A percentile compares a stretch with the other conserved stretches of the same genome.
Conservation (phyloP, 148 eudicot species). For the Diospyros lotus region DNA sequence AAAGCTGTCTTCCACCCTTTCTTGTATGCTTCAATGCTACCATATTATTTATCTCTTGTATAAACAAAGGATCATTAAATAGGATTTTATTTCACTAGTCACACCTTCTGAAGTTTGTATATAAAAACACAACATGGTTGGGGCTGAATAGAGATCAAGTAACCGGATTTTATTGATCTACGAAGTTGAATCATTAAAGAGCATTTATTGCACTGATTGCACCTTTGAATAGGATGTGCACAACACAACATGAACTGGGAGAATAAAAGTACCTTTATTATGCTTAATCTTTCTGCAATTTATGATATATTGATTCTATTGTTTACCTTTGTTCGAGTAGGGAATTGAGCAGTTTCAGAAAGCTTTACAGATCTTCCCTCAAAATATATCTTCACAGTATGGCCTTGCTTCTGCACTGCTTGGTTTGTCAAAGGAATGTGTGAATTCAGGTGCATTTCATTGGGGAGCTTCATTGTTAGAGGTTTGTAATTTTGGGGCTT, state of each 20-base stretch:
- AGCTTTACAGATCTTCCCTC: conserved; percentile 62
- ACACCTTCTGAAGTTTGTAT: too few species aligned
- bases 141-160: background rate
- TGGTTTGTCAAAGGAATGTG: conserved; percentile 76
- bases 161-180: background rate
- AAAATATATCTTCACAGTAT: conserved; percentile 62
- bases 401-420: conserved; percentile 94
- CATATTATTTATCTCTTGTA: background rate
- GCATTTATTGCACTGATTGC: background rate
- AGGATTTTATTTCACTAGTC: too few species aligned
- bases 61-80: background rate
- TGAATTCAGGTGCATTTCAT: conserved; percentile 71
- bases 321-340: conserved; percentile 31
- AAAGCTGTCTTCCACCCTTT: background rate
- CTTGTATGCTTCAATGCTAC: background rate
- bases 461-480: conserved; percentile 95
- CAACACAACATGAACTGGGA: background rate
- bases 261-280: background rate
- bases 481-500: conserved; percentile 38
- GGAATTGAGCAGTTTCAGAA: conserved; percentile 80
- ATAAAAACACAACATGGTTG: background rate
- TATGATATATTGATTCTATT: background rate
- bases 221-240: background rate
- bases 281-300: background rate
- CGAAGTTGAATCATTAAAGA: background rate